Evolutionary conservation across 495 filamentous ascomycete genomes (phyloP), one percentile per base, ranked within the genome.

Genomic region (Aspergillus asperescens): DNA sequence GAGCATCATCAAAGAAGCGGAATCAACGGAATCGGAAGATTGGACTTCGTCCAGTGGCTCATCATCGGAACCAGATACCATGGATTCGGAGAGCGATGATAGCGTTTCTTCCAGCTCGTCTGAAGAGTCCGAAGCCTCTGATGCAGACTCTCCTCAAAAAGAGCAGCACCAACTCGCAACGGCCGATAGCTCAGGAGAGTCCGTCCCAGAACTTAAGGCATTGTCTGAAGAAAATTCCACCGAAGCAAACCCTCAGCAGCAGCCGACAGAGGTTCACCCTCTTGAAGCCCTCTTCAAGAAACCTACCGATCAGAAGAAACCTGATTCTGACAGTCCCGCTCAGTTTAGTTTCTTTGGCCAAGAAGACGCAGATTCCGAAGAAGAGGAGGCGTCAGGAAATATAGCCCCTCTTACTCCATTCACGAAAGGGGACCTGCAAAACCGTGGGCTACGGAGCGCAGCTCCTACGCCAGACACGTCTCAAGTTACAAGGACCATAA

Each of bases 381-480:
- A 66, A 35, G 69, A 67, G 70, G 46, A 31, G 41, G 65, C 32
- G 68, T 65, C 4, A 65, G 62, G 69, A 31, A 4, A 56, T 13
- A 19, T 77, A 15, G 77, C 76, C 20, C 90, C 88, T 3, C 80
- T 89, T 55, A 93, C 90, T 0, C 90, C 90, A 0, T 94, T 83
- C 62, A 87, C 85, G 2, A 83, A 84, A 50, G 79, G 80, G 50
- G 90, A 96, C 52, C 75, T 92, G 9, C 85, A 89, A 58, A 76
- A 75, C 48, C 80, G 90, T 31, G 81, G 81, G 15, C 56, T 87
- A 13, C 76, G 90, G 37, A 94, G 89, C 59, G 91, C 91, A 9
- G 93, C 93, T 0, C 93, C 93, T 2, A 97, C 93, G 0, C 93
- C 93, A 1, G 93, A 98, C 61, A 97, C 93, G 0, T 87, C 88